These are phyloP conservation scores for Fomitopsis schrenkii DNA, from an alignment of 1,284 basidiomycete genomes.

Conservation along the genomic window DNA sequence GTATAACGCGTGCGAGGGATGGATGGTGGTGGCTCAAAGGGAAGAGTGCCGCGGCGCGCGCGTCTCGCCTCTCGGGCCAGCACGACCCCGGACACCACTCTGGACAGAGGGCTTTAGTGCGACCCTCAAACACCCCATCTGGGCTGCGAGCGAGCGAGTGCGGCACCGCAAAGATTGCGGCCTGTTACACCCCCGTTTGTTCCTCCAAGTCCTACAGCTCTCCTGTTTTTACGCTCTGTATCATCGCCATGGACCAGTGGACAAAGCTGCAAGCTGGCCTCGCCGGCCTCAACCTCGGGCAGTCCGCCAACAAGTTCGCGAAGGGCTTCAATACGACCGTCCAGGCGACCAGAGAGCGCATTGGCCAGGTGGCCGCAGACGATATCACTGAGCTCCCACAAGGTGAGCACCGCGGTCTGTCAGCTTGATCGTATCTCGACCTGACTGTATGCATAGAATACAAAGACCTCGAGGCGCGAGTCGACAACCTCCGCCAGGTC, in stretches of 20 bases:
- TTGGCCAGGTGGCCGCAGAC: constrained; percentile 85
- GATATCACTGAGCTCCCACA: constrained; percentile 96
- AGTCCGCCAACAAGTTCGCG: constrained; percentile 68
- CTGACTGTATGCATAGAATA: constrained; percentile 65
- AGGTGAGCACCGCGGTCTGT: constrained; percentile 36
- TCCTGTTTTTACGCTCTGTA: constrained; percentile 3
- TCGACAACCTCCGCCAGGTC: constrained; percentile 85
- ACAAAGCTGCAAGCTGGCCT: constrained; percentile 59
- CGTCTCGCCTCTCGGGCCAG: neutral
- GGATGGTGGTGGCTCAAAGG: neutral
- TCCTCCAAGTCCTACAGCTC: neutral
- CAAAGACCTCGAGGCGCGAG: constrained; percentile 91
- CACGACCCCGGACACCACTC: neutral
- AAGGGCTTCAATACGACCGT: constrained; percentile 86
- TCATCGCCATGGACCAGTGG: constrained; percentile 70
- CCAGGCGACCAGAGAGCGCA: constrained; percentile 87
- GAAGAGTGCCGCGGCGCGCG: neutral
- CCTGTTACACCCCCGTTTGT: constrained; percentile 2
- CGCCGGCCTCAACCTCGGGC: constrained; percentile 58
- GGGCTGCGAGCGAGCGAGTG: neutral
- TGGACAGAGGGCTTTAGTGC: neutral
- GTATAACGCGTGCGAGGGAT: neutral
- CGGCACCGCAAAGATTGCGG: neutral
- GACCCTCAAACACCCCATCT: neutral
- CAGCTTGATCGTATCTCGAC: neutral